Base-by-base conservation (phyloP, 1,139 yeast species). In the Pichia inconspicua region DNA sequence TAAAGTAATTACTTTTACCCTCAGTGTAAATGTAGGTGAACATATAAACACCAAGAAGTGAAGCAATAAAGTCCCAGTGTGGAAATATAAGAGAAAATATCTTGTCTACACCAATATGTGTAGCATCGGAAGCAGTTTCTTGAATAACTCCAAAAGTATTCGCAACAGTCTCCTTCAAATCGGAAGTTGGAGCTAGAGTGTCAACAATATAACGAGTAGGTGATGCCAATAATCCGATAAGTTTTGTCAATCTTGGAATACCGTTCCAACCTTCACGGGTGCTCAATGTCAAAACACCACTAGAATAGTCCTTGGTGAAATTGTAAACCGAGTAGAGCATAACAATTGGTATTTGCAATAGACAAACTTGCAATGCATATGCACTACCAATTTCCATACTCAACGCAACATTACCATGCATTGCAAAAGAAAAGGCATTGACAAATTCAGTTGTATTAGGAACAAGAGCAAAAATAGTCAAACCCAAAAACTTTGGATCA, bases 351-450 rank as follows among this genome's bases (percentile, higher is more conserved):
- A 92, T 87, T 65, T 92, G 99, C 54, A 92, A 74, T 48, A 92
- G 71, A 55, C 96, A 94, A n/a, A 92, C 99, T 65, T 92, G 99
- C 53, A 92, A 72, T 0, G 96, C 98, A 64, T 92, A 92, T 0
- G 98, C 98, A 56, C 95, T 84, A 54, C 99, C 98, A 65, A 92
- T 92, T 65, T 92, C 99, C 96, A 92, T 87, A 2, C 94, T 84
- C 44, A 92, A 72, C 0, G 98, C 96, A 50, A 94, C 96, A 57
- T 92, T 92, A 2, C 98, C 99, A 56, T 94, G 81, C 59, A 88
- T 80, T 0, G 99, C 98, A 71, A 92, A 92, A 14, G 97, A 89
- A 52, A 92, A 90, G 59, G 98, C 99, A 66, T 92, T 94, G 55
- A 94, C 75, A 61, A 92, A 94, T 67, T 92, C 98, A 0, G 99